Evolutionary conservation across 1,284 basidiomycete genomes (phyloP), one percentile per base, ranked within the genome.

Genomic region (Leccinum angustisporum): DNA sequence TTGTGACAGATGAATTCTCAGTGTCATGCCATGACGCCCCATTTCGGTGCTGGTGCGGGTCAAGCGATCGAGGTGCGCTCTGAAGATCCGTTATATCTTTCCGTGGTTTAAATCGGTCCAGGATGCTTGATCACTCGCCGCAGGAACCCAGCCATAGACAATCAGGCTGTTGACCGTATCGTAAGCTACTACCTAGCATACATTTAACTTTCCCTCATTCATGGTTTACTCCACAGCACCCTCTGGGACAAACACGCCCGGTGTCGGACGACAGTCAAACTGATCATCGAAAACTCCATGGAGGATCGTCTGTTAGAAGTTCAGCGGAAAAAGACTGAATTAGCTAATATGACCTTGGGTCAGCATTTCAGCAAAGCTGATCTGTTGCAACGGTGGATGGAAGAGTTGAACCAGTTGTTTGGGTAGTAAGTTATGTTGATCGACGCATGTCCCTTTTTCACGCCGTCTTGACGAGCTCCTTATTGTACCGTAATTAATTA

Each of bases 121-220:
- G 75, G 77, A 79, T 54, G 78, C 73, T 61, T 46, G 56, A 67
- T 48, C 14, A 58, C 14, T 61, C 58, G 30, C 5, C 65, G 27
- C 70, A 94, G 92, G 94, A 98, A 98, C 71, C 96, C 96, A 18
- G 95, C 95, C 11, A 95, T 97, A 7, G 95, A 98, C 79, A 94
- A 95, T 71, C 95, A 97, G 77, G 95, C 95, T 25, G 93, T 97
- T 59, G 91, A 97, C 81, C 88, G 96, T 64, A 95, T 97, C 69
- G 91, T 88, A 62, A 50, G 64, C 21, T 52, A 54, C 57, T 31
- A 48, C 33, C 56, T 61, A 50, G 27, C 30, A 27, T 27, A 18
- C 31, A 25, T n/a, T 34, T 10, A 18, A 6, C 16, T 52, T 54
- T 59, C 54, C 25, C 38, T 43, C 67, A 54, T 66, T 63, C 52